These are phyloP conservation scores for Rhodotorula graminis DNA, from an alignment of 768 basidiomycete species.

Conservation along the genomic window DNA sequence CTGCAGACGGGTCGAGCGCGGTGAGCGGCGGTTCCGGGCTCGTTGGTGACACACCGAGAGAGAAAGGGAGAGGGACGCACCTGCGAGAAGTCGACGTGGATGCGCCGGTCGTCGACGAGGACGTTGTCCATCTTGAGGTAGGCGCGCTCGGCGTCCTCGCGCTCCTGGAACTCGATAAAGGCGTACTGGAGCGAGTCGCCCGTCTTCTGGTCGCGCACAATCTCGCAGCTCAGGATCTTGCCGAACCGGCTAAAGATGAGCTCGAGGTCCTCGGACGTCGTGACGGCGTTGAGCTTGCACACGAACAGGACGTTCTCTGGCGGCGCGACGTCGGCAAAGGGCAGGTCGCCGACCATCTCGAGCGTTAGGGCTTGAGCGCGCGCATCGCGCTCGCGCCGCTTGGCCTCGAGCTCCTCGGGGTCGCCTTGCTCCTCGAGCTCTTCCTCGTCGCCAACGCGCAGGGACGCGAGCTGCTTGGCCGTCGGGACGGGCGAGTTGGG, in stretches of 20 bases:
- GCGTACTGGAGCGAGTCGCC: slow-evolving; percentile 97
- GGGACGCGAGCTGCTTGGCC: slow-evolving; percentile 63
- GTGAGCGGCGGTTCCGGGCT: no score
- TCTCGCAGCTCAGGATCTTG: slow-evolving; percentile 92
- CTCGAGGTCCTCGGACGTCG: slow-evolving; percentile 90
- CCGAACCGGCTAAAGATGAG: slow-evolving; percentile 96
- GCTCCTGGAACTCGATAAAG: slow-evolving; percentile 94
- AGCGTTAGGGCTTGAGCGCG: slow-evolving; percentile 89
- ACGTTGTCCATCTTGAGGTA: slow-evolving; percentile 99
- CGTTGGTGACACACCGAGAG: no score
- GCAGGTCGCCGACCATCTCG: slow-evolving; percentile 98
- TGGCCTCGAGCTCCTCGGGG: slow-evolving; percentile 76
- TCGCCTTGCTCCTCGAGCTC: slow-evolving; percentile 54
- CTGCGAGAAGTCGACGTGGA: slow-evolving; percentile 96
- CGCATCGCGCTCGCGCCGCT: slow-evolving; percentile 79
- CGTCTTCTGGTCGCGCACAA: slow-evolving; percentile 90
- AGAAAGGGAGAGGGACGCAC: background rate
- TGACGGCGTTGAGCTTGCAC: slow-evolving; percentile 95
- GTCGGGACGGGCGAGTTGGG: slow-evolving; percentile 72
- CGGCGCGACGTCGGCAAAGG: slow-evolving; percentile 94
- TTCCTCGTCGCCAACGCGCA: slow-evolving; percentile 91
- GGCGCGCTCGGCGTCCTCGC: slow-evolving; percentile 91
- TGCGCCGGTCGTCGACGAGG: slow-evolving; percentile 89
- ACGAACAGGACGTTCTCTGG: slow-evolving; percentile 98
- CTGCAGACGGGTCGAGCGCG: slow-evolving; percentile 59